phyloP scores from a whole-genome alignment of 2,329 filamentous ascomycete species.

The Apiospora rasikravindrae region DNA sequence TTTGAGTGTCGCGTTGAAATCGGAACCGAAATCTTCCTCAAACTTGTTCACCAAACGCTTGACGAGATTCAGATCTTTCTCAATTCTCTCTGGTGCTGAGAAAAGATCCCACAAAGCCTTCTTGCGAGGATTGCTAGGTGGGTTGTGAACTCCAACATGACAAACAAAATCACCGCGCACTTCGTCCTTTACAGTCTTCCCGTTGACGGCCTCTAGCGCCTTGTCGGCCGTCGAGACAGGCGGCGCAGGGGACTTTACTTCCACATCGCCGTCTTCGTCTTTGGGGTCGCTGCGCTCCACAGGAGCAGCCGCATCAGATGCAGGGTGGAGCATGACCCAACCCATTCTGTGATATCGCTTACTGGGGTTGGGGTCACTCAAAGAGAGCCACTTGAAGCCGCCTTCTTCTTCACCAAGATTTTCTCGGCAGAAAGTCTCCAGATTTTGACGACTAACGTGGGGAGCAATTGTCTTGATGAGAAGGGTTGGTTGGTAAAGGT shows the following conservation, averaged over 20 bases:
- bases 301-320: conserved; percentile 67
- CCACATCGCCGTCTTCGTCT: conserved; percentile 67
- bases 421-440: conserved; percentile 94
- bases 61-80: conserved; percentile 85
- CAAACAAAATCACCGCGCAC: conserved; percentile 95
- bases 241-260: conserved; percentile 52
- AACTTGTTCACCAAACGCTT: conserved; percentile 83
- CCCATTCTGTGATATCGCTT: conserved; percentile 98
- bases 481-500: conserved; percentile 85
- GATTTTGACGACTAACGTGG: conserved; percentile 89
- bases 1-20: conserved; percentile 77
- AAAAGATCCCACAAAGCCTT: conserved; percentile 98
- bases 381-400: conserved; percentile 92
- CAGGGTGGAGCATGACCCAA: conserved; percentile 94
- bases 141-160: conserved; percentile 94
- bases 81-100: conserved; percentile 89
- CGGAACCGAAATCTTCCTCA: conserved; percentile 80
- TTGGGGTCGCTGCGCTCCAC: conserved; percentile 76
- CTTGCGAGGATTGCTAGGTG: conserved; percentile 83
- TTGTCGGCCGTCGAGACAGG: conserved; percentile 74
- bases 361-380: conserved; percentile 95
- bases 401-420: conserved; percentile 89
- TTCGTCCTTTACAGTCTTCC: conserved; percentile 95
- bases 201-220: conserved; percentile 92
- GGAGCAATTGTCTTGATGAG: conserved; percentile 98